A percentile compares a stretch with the other conserved stretches of the same genome.
Evolutionary conservation across 176 grass and related monocot genomes (phyloP).

Genomic region (Zoysia japonica): DNA sequence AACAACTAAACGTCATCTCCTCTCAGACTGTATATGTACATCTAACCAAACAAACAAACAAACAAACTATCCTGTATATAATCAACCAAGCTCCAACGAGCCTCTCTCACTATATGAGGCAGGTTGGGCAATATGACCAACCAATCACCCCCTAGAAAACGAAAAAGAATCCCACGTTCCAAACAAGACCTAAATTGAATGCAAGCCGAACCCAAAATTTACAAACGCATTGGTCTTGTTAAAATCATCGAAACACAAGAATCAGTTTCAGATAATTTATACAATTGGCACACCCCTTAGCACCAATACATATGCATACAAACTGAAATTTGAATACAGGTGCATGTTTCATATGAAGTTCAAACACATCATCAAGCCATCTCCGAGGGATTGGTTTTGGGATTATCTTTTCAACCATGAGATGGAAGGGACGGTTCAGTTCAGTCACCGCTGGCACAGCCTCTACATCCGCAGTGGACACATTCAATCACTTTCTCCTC

Average conservation of each 20-base stretch:
- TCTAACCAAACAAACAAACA: too few species aligned
- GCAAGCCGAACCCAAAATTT: background rate
- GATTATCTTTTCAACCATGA: background rate
- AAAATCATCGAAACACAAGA: background rate
- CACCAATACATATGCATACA: background rate
- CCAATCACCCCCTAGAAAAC: too few species aligned
- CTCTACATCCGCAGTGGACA: slow-evolving; percentile 76
- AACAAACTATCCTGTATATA: too few species aligned
- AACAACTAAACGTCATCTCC: too few species aligned
- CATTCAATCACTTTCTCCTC: slow-evolving; percentile 86
- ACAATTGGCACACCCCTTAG: background rate
- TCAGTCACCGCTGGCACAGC: slow-evolving; percentile 82
- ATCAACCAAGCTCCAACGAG: too few species aligned
- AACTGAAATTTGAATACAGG: background rate
- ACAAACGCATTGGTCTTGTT: background rate
- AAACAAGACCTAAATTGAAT: too few species aligned
- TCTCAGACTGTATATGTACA: too few species aligned
- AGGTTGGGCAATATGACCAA: too few species aligned
- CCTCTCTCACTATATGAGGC: too few species aligned
- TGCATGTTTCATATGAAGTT: background rate
- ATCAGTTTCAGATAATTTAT: background rate
- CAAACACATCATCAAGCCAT: background rate
- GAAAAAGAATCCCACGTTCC: too few species aligned
- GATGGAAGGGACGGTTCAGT: background rate
- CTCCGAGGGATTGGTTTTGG: background rate